Base-by-base conservation (phyloP, 148 eudicot species). In the Simmondsia chinensis region DNA sequence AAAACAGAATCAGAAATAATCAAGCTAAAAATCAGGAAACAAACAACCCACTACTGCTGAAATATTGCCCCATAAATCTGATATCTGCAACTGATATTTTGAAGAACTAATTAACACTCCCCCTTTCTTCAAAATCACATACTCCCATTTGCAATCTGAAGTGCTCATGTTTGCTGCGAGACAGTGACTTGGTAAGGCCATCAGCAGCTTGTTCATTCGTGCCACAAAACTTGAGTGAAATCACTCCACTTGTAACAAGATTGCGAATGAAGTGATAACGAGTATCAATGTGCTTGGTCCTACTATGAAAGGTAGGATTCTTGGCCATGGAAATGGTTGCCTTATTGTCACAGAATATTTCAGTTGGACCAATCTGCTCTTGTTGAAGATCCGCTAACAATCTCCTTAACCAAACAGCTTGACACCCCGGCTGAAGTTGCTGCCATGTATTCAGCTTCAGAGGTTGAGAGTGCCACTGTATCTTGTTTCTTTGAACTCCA, bases 281-380 rank as follows among this genome's bases (percentile, higher is more conserved):
- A 10, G 46, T 10, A 1, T 56, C 45, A 10, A 56, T n/a, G 25
- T 46, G 61, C 28, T 55, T 55, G 2, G 50, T 55, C 18, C 50
- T 22, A 0, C 19, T 9, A 44, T 55, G 43, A 38, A 50, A 53
- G 0, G 18, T 7, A 0, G 38, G 30, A 21, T 53, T 53, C 9
- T 32, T 41, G 1, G 39, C 9, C 58, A 53, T 29, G 7, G 48
- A 28, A 17, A 41, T 53, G 0, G 58, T 16, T 20, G 31, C 30
- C 8, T 3, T 53, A 9, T 31, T 53, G 23, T 53, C 58, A 53
- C 48, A 53, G 5, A 30, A 42, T 3, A 53, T 1, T 1, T 17
- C 13, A 0, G 61, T 56, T 7, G 52, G 37, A 5, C 26, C 33
- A 13, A 2, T 3, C 13, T 46, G 52, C 14, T 6, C 44, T 33